phyloP scores from a whole-genome alignment of 169 alveolate species.

The Plasmodium sp. region DNA sequence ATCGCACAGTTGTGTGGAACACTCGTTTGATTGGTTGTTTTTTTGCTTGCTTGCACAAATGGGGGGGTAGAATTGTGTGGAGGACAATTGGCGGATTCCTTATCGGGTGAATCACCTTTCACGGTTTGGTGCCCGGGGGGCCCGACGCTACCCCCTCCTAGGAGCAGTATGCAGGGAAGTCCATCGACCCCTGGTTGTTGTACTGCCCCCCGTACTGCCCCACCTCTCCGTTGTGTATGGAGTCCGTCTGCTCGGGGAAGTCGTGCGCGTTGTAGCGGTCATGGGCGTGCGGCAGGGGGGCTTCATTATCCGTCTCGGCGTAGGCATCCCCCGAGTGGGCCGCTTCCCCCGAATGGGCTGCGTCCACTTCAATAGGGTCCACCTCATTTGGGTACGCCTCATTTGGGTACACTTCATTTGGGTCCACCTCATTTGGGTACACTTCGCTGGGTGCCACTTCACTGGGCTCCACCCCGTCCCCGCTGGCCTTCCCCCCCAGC shows the following conservation, averaged over 20 bases:
- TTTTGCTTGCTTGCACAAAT: not conserved
- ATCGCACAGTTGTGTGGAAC: not conserved
- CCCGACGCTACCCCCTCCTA: not conserved
- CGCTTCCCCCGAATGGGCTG: not conserved
- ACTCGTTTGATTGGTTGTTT: not conserved
- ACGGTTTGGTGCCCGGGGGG: not conserved
- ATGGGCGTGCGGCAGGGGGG: not conserved
- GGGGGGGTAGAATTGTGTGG: not conserved
- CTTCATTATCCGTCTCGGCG: not conserved
- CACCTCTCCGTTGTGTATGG: not conserved
- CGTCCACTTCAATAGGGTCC: not conserved
- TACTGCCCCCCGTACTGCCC: not conserved
- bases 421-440: not conserved
- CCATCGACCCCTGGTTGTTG: not conserved
- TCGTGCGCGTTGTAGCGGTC: not conserved
- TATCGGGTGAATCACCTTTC: not conserved
- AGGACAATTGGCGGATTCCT: not conserved
- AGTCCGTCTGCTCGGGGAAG: not conserved
- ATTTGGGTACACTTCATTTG: no score
- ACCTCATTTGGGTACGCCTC: not conserved
- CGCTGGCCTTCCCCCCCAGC: not conserved
- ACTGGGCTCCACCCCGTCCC: not conserved
- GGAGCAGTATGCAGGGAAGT: not conserved
- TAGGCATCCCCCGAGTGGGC: not conserved
- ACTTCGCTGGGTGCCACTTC: not conserved